Evolutionary conservation across 2,329 filamentous ascomycete species (phyloP).

Genomic region (Gnomoniopsis smithogilvyi): DNA sequence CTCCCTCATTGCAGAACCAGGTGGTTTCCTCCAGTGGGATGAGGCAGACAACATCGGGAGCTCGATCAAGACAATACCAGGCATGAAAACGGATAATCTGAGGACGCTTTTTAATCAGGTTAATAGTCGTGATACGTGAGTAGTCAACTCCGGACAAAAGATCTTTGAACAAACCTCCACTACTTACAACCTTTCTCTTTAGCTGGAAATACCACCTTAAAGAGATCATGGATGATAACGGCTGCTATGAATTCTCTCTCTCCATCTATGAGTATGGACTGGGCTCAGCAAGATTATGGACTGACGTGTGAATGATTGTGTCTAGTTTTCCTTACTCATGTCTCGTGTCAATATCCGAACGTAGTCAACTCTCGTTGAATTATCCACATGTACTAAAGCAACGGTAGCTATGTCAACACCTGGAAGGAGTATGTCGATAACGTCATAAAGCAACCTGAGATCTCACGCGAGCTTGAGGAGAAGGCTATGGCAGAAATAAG

Average conservation of each 20-base stretch:
- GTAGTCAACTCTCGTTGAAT: too few species aligned
- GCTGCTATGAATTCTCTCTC: background rate
- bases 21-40: background rate
- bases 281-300: background rate
- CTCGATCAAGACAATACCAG: background rate
- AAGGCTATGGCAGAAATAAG: background rate
- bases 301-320: background rate
- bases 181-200: background rate
- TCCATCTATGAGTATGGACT: background rate
- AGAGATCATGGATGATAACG: background rate
- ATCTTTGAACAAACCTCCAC: background rate
- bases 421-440: background rate
- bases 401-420: background rate
- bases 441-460: background rate
- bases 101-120: background rate
- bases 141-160: background rate
- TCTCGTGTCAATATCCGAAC: too few species aligned
- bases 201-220: background rate
- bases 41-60: background rate
- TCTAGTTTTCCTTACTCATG: background rate
- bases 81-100: background rate
- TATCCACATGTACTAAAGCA: background rate
- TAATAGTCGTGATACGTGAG: background rate
- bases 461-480: background rate
- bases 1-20: background rate